A percentile compares a stretch with the other conserved stretches of the same genome.
Evolutionary conservation across 148 eudicot species (phyloP).

Genomic region (Tetragonia tetragonoides): DNA sequence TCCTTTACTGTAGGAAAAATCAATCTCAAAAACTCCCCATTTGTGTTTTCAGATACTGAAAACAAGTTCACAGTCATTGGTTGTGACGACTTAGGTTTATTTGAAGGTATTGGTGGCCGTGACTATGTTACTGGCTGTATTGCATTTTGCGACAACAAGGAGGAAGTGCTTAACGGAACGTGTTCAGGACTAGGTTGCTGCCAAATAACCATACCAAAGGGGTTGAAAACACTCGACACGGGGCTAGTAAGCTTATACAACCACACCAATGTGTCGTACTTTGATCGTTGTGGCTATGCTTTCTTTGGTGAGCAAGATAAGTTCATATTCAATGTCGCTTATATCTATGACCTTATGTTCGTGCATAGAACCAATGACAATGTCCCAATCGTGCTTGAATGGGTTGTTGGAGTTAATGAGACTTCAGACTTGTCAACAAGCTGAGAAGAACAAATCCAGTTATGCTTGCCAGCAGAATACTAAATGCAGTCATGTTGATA

Average conservation of each 20-base stretch:
- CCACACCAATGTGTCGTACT: not conserved
- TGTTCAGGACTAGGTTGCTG: conserved; percentile 46
- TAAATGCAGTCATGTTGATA: conserved; percentile 26
- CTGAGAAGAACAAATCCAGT: conserved; percentile 1
- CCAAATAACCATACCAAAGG: conserved; percentile 33
- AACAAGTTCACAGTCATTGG: conserved; percentile 28
- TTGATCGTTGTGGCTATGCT: conserved; percentile 36
- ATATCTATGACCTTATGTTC: conserved; percentile 27
- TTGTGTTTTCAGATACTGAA: conserved; percentile 20
- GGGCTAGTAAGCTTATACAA: not conserved
- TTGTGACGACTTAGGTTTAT: conserved; percentile 23
- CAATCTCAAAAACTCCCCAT: not conserved
- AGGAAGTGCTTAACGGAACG: conserved; percentile 6
- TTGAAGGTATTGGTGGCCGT: conserved; percentile 9
- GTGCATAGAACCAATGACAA: not conserved
- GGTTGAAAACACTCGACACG: conserved; percentile 1
- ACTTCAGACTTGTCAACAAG: conserved; percentile 21
- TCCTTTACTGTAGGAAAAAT: not conserved
- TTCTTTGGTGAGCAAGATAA: conserved; percentile 33
- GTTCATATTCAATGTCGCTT: conserved; percentile 24
- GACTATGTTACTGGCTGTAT: conserved; percentile 1
- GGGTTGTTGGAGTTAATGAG: conserved; percentile 23
- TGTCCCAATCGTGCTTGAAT: conserved; percentile 46
- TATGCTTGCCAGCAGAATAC: conserved; percentile 35
- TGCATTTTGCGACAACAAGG: not conserved